Evolutionary conservation across 139 green algal genomes (phyloP).

Genomic region (Chlamydomonas sphaeroides): DNA sequence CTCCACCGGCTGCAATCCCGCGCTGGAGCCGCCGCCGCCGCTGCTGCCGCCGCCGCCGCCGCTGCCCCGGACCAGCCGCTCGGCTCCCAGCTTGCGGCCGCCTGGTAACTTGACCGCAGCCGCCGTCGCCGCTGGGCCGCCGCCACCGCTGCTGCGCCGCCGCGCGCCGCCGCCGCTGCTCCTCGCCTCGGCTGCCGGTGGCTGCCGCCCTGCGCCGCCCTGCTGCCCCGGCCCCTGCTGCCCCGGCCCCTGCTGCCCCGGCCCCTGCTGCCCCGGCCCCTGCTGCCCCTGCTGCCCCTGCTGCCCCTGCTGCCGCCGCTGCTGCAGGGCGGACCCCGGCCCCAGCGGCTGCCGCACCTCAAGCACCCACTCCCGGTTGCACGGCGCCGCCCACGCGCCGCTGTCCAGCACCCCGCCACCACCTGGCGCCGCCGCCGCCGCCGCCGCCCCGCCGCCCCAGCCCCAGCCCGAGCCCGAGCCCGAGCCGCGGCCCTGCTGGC

Average conservation of each 20-base stretch:
- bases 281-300: background rate
- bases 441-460: background rate
- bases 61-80: too few species aligned
- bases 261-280: background rate
- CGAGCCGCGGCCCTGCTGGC: background rate
- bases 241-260: background rate
- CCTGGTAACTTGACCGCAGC: too few species aligned
- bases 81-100: too few species aligned
- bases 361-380: constrained; percentile 30
- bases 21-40: background rate
- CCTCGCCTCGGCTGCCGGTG: too few species aligned
- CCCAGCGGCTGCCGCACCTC: constrained; percentile 2
- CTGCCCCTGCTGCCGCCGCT: background rate
- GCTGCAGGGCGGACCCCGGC: background rate
- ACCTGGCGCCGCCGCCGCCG: too few species aligned
- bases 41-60: background rate
- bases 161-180: background rate
- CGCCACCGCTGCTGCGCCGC: background rate
- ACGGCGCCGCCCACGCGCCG: background rate
- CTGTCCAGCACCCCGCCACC: background rate
- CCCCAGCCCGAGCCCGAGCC: background rate
- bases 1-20: too few species aligned
- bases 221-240: too few species aligned
- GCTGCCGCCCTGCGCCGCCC: too few species aligned
- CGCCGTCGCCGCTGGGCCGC: too few species aligned